Evolutionary conservation across 768 basidiomycete species (phyloP), one percentile per base, ranked within the genome.

Genomic region (Mycena polygramma): DNA sequence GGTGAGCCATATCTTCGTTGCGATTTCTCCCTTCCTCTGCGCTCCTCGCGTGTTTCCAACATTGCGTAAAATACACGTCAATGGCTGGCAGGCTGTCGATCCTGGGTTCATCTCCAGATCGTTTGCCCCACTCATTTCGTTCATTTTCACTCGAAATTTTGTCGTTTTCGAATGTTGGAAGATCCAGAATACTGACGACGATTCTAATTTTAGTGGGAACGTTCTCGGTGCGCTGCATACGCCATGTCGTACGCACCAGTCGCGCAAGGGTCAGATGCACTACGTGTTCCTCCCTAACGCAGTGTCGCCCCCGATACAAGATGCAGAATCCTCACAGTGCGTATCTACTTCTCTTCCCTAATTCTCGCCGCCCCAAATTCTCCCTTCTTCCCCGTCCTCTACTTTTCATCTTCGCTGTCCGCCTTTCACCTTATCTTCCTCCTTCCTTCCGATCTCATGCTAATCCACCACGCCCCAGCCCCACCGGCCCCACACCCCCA

Each of bases 181-280:
- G 15, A 22, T 24, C 2, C 3, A 24, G 30, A 62, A 30, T 53
- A 48, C 54, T 66, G 53, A 66, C 22, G 14, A 41, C n/a, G 15
- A 35, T 19, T 13, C 22, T 22, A 14, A 24, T 52, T 54, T 15
- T 41, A 66, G 64, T 43, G 64, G 64, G 35, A 66, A 66, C 48
- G 55, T 57, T 45, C 64, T 66, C 5, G 64, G 64, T 15, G 64
- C 64, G 19, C 64, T 66, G 24, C 64, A 66, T 36, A 66, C 30
- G 10, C 55, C 55, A 5, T 66, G 64, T 30, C 64, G 57, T 3
- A 48, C 55, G 4, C 64, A 66, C 24, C 55, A 51, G 37, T 6
- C 55, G 10, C 55, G 55, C 46, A 66, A 66, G 36, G 64, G 64
- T 10, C 64, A 57, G 19, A 10, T 53, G 19, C 63, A 64, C 52